Evolutionary conservation across 1,284 basidiomycete genomes (phyloP), one percentile per base, ranked within the genome.

Genomic region (Anthracocystis setariae): DNA sequence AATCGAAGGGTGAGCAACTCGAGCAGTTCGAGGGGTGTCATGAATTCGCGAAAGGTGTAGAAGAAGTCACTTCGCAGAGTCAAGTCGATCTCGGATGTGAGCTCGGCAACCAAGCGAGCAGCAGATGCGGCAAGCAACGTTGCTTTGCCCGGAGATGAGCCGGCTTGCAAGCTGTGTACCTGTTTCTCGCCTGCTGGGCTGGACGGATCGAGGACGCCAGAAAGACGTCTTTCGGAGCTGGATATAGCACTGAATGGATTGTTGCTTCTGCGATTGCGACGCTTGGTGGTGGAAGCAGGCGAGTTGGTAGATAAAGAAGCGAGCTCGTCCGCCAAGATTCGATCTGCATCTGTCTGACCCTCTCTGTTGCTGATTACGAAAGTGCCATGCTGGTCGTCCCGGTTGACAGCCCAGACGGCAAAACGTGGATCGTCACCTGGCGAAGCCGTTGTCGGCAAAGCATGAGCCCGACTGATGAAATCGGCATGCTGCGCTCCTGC

Each of bases 21-120:
- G 21, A 80, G 72, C 29, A 80, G 62, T 3, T 75, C 58, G 38
- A 46, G 32, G 0, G 77, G 60, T 9, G 61, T 56, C 56, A 76
- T 68, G 53, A 64, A 79, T 15, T 53, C 62, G 51, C 78, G 75
- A 44, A 66, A 80, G 8, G 78, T 80, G 62, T 66, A 74, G 58
- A 80, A 79, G 51, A 80, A 80, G 58, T 79, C 76, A 12, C 62
- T 73, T 38, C 74, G 49, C 13, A 80, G 57, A 12, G 59, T 56
- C 20, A 72, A 55, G 52, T 79, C 78, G 51, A 79, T 78, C 47
- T 72, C 77, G 12, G 76, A 73, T 3, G 78, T 80, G 12, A 80
- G 61, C 61, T 79, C 77, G 7, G 77, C 77, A 37, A 80, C 66
- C n/a, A 80, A 54, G 5, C 66, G 64, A 13, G 71, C 62, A 21